phyloP scores from a whole-genome alignment of 306 rosid species.

The Dalbergia oliveri region DNA sequence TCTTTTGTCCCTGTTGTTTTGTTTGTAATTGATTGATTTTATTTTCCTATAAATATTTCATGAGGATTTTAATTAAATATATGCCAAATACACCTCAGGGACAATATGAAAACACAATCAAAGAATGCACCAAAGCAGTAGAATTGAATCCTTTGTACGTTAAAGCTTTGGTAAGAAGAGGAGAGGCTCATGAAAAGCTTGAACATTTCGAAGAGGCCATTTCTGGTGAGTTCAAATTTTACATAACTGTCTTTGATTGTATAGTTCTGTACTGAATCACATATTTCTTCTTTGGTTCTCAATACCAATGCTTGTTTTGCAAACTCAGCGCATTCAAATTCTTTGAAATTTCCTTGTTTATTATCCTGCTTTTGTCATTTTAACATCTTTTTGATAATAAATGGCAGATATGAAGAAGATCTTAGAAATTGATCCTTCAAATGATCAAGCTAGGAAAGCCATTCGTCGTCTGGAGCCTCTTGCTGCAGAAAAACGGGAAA shows the following conservation, averaged over 20 bases:
- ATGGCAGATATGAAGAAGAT: slow-evolving; percentile 79
- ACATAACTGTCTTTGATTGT: not conserved
- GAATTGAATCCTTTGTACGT: slow-evolving; percentile 79
- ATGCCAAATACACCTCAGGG: slow-evolving; percentile 59
- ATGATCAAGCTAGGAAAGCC: slow-evolving; percentile 74
- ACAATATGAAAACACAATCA: slow-evolving; percentile 75
- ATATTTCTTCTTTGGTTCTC: not conserved
- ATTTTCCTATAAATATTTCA: slow-evolving; percentile 1
- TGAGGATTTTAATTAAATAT: not conserved
- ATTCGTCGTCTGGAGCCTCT: slow-evolving; percentile 76
- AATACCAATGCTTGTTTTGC: slow-evolving; percentile 1
- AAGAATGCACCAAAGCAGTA: slow-evolving; percentile 92
- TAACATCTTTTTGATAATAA: not conserved
- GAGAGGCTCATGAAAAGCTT: slow-evolving; percentile 92
- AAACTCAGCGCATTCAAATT: slow-evolving; percentile 26
- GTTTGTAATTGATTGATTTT: not conserved
- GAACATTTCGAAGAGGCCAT: slow-evolving; percentile 94
- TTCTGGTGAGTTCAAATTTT: slow-evolving; percentile 60
- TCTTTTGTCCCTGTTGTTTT: not conserved
- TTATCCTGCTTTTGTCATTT: slow-evolving; percentile 28
- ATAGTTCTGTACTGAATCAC: not conserved
- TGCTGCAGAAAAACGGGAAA: slow-evolving; percentile 88
- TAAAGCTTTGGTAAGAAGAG: slow-evolving; percentile 87
- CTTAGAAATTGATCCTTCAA: slow-evolving; percentile 83
- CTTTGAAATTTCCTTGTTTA: slow-evolving; percentile 3